Evolutionary conservation across 768 basidiomycete species (phyloP).

Genomic region (Tulasnella sp.): DNA sequence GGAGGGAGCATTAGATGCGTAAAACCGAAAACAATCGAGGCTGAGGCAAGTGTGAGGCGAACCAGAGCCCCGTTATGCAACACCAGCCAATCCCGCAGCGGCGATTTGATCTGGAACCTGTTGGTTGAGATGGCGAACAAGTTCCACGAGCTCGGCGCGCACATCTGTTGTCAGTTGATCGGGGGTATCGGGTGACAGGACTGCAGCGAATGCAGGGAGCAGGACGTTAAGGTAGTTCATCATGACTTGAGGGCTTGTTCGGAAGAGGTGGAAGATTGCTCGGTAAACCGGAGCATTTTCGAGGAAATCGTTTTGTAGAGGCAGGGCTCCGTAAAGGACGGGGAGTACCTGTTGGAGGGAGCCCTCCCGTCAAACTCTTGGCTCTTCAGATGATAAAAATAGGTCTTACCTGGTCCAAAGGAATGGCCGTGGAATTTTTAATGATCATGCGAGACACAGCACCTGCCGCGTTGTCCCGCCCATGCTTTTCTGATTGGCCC

Average conservation of each 20-base stretch:
- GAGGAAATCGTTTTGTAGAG: slow-evolving; percentile 82
- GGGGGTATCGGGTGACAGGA: slow-evolving; percentile 71
- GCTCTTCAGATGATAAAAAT: slow-evolving; percentile 26
- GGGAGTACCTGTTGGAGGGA: slow-evolving; percentile 66
- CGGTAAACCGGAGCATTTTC: slow-evolving; percentile 91
- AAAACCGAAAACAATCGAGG: background rate
- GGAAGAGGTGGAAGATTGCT: slow-evolving; percentile 86
- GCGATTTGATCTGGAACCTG: slow-evolving; percentile 79
- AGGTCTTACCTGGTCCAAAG: slow-evolving; percentile 58
- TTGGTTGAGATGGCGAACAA: slow-evolving; percentile 71
- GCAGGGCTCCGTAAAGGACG: slow-evolving; percentile 77
- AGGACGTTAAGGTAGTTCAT: slow-evolving; percentile 77
- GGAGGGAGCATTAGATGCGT: background rate
- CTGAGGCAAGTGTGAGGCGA: background rate
- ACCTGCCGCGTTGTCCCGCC: slow-evolving; percentile 95
- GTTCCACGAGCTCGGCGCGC: slow-evolving; percentile 70
- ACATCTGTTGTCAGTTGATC: slow-evolving; percentile 85
- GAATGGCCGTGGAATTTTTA: slow-evolving; percentile 75
- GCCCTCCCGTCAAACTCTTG: background rate
- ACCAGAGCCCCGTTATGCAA: background rate
- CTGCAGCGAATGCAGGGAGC: slow-evolving; percentile 75
- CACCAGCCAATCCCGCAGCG: slow-evolving; percentile 69
- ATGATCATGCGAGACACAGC: slow-evolving; percentile 86
- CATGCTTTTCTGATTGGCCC: slow-evolving; percentile 71
- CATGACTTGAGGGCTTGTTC: slow-evolving; percentile 68